phyloP scores from a whole-genome alignment of 2,329 filamentous ascomycete species.

The Fusarium beomiforme region DNA sequence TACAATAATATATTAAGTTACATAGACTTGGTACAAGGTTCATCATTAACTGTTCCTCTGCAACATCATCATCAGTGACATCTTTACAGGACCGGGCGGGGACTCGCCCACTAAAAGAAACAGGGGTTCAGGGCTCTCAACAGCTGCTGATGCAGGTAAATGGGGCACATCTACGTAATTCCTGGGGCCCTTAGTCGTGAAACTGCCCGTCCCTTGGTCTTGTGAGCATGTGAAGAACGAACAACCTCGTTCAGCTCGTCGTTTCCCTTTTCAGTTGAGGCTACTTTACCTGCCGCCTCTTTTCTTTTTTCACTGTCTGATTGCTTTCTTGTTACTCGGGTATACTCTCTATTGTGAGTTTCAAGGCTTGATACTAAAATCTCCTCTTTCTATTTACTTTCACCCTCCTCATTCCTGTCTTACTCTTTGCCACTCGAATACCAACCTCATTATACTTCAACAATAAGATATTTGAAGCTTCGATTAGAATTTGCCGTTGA shows the following conservation, averaged over 20 bases:
- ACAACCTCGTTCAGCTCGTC: background rate
- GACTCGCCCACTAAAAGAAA: slow-evolving; percentile 5
- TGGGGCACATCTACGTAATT: slow-evolving; percentile 34
- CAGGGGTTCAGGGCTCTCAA: slow-evolving; percentile 20
- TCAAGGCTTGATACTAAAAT: slow-evolving; percentile 3
- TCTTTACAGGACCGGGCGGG: slow-evolving; percentile 2
- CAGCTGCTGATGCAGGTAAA: slow-evolving; percentile 19
- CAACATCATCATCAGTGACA: background rate
- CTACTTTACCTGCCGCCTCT: background rate
- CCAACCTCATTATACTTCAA: background rate
- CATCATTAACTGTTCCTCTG: background rate
- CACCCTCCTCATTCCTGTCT: background rate
- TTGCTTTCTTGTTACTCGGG: background rate
- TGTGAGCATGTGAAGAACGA: slow-evolving; percentile 39
- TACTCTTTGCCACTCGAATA: background rate
- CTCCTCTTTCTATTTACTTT: slow-evolving; percentile 10
- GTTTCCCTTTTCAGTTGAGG: background rate
- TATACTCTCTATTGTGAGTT: slow-evolving; percentile 1
- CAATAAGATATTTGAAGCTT: background rate
- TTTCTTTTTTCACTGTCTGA: background rate
- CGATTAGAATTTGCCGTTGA: background rate
- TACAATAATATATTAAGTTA: too few species aligned
- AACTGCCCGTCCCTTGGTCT: slow-evolving; percentile 18
- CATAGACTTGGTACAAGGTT: background rate
- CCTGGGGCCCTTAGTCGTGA: slow-evolving; percentile 21